These are phyloP conservation scores for Agarophyton chilense DNA, from an alignment of 23 red algal species.

Conservation along the genomic window DNA sequence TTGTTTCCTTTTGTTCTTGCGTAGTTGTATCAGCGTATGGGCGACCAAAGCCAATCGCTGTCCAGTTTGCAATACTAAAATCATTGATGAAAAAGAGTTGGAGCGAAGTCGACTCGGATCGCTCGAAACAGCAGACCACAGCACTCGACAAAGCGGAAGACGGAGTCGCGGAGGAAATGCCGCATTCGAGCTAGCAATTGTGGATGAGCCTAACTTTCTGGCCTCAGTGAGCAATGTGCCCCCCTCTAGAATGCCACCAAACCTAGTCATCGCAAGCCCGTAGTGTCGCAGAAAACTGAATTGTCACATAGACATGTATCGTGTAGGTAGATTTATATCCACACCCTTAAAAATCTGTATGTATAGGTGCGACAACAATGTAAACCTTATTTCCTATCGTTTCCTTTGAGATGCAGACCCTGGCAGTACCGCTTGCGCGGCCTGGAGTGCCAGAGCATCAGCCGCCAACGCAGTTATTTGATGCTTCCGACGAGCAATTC, in stretches of 20 bases:
- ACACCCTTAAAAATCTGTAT: not conserved
- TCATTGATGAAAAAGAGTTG: constrained; percentile 31
- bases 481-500: constrained; percentile 54
- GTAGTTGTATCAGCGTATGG: constrained; percentile 79
- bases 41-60: constrained; percentile 73
- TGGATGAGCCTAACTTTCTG: not conserved
- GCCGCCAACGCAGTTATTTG: constrained; percentile 62
- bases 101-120: constrained; percentile 6
- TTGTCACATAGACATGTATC: not conserved
- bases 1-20: not conserved
- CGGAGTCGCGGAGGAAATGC: constrained; percentile 26
- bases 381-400: constrained; percentile 11
- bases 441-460: constrained; percentile 40
- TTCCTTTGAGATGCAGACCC: constrained; percentile 7
- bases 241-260: not conserved
- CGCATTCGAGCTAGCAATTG: constrained; percentile 31
- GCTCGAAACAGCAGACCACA: constrained; percentile 4
- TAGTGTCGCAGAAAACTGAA: not conserved
- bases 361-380: not conserved
- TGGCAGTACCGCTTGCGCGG: constrained; percentile 11
- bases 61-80: constrained; percentile 73
- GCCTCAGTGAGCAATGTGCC: not conserved
- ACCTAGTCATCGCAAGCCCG: not conserved
- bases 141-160: constrained; percentile 23
- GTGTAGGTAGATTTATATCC: not conserved